Base-by-base conservation (phyloP, 495 filamentous ascomycete species). In the Neurospora sp. region DNA sequence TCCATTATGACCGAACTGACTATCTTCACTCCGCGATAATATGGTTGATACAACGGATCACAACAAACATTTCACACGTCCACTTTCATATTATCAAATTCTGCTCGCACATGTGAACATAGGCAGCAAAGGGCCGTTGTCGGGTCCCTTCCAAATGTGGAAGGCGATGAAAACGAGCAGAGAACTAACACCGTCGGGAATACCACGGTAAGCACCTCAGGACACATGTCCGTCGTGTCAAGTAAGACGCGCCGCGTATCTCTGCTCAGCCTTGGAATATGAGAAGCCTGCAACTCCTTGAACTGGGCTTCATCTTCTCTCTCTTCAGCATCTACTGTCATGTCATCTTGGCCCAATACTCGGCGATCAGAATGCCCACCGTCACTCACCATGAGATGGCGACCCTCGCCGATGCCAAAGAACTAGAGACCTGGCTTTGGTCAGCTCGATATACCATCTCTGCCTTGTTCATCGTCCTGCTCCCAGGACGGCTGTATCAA, bases 391-490 rank as follows among this genome's bases (percentile, higher is more conserved):
- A 7, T 62, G 23, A 62, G 11, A 62, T 62, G 49, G 49, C 23
- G 2, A 31, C 12, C 49, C 54, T 62, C 23, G 3, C 23, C 0
- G 54, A 62, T 27, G 23, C 54, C 23, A 31, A 62, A 62, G 54
- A 62, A 62, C 54, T 62, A 16, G 54, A 62, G 5, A 16, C 3
- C 7, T 72, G 16, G 11, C 37, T 41, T 10, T 72, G 14, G 39
- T 72, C 41, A 66, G 71, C n/a, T 23, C 35, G 20, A 5, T 62
- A 62, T 31, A 41, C 37, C n/a, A n/a, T 69, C 54, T 75, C 71
- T n/a, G 49, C 62, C 35, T 8, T 72, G 31, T 76, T 76, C 41
- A 54, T 76, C 39, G 12, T 74, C 14, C 23, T 76, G n/a, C 62
- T 74, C 46, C 49, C 72, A 70, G 71, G 60, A 23, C 70, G 75